Base-by-base conservation (phyloP, 768 basidiomycete genomes). In the Serendipita indica region DNA sequence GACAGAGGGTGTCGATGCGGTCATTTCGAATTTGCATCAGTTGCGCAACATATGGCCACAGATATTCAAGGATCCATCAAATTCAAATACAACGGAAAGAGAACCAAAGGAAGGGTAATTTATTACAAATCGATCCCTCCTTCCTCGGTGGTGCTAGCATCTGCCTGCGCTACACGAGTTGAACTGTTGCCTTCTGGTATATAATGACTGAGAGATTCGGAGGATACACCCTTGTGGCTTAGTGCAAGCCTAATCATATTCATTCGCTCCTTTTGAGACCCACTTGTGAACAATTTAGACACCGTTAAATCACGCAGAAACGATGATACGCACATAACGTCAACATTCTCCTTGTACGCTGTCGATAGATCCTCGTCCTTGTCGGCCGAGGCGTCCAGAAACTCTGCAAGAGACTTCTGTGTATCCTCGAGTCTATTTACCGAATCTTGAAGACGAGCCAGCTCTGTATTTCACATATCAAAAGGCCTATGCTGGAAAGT, bases 41-140 rank as follows among this genome's bases (percentile, higher is more conserved):
- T 71, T 92, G 62, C 72, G 89, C 61, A 68, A 64, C 10, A 72
- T 87, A 16, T 92, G 89, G 89, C 72, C 79, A 2, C 82, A 89
- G 61, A 72, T 91, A 25, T 90, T 91, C 72, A 60, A 58, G 45
- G 10, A 10, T 46, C 22, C 45, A n/a, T 10, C 35, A 10, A 37
- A 37, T n/a, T n/a, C 10, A 37, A n/a, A 37, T 37, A n/a, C 35
- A 10, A 10, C 10, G 35, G n/a, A n/a, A n/a, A n/a, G n/a, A n/a
- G n/a, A n/a, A n/a, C n/a, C n/a, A n/a, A n/a, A n/a, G n/a, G n/a
- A n/a, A n/a, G n/a, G n/a, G n/a, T n/a, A n/a, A n/a, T n/a, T 10
- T 10, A 37, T 37, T n/a, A 37, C 10, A 37, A n/a, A 37, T 37
- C 35, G n/a, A 37, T 37, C 10, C 35, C 35, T 10, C 35, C 35